A percentile compares a stretch with the other conserved stretches of the same genome.
phyloP scores from a whole-genome alignment of 371 early-diverging fungal species.

The Mortierella sp. region DNA sequence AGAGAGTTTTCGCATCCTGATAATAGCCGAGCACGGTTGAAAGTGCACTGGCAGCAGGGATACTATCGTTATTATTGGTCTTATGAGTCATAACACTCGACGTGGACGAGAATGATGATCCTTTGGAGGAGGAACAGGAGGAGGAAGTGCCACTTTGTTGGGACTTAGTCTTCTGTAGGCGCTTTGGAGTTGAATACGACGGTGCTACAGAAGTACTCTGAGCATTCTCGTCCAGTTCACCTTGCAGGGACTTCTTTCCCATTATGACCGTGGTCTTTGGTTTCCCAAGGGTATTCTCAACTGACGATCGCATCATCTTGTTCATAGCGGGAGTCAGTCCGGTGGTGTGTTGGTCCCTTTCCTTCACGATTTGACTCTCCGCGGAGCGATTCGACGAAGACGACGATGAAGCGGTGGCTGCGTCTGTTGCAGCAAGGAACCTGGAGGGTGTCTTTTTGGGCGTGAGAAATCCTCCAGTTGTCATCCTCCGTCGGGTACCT shows the following conservation, averaged over 20 bases:
- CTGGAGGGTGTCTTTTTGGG: constrained; percentile 15
- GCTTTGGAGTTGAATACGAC: constrained; percentile 34
- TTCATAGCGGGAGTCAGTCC: constrained; percentile 44
- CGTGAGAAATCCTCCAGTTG: neutral
- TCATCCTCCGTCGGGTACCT: neutral
- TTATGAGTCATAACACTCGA: too few relatives aligned
- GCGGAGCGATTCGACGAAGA: neutral
- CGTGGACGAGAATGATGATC: neutral
- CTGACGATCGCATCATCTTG: too few relatives aligned
- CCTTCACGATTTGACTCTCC: constrained; percentile 3
- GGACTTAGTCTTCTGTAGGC: constrained; percentile 20
- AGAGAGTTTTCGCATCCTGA: constrained; percentile 69
- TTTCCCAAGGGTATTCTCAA: too few relatives aligned
- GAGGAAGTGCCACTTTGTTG: neutral
- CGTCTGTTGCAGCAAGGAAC: neutral
- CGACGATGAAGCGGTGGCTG: constrained; percentile 3
- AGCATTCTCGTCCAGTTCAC: constrained; percentile 14
- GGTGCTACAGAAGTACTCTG: constrained; percentile 6
- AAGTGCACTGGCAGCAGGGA: neutral
- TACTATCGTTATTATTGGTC: neutral
- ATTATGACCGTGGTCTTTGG: neutral
- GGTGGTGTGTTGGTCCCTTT: constrained; percentile 17
- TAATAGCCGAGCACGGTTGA: constrained; percentile 23
- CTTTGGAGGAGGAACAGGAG: neutral
- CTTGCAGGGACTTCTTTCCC: constrained; percentile 7